A percentile compares a stretch with the other conserved stretches of the same genome.
Evolutionary conservation across 352 stramenopile genomes (phyloP).

Genomic region (Phytophthora agathidicida): DNA sequence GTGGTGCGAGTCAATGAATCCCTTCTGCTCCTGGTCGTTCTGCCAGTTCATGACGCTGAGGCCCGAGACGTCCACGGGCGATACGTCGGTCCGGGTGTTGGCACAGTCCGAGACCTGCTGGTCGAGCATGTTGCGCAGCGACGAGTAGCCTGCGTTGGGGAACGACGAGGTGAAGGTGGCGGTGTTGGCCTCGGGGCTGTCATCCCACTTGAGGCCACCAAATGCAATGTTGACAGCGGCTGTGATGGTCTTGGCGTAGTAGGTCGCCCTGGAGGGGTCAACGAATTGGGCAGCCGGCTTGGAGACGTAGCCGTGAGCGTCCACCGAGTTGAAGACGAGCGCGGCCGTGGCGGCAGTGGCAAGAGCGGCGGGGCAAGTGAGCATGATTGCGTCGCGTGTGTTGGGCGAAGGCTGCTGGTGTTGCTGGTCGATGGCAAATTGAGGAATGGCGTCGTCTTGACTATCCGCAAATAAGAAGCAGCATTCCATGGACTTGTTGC

Average conservation of each 20-base stretch:
- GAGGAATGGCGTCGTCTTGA: conserved; percentile 19
- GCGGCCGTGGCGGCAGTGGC: conserved; percentile 1
- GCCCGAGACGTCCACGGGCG: conserved; percentile 45
- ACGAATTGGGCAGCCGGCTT: conserved; percentile 48
- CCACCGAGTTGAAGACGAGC: conserved; percentile 12
- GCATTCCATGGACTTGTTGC: conserved; percentile 1
- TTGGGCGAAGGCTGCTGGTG: background rate
- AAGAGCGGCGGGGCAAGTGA: background rate
- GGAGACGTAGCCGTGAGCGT: conserved; percentile 64
- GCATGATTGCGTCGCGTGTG: conserved; percentile 9
- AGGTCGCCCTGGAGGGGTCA: conserved; percentile 31
- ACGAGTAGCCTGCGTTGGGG: conserved; percentile 44
- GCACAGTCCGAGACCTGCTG: conserved; percentile 42
- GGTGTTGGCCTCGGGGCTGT: conserved; percentile 49
- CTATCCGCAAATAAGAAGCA: conserved; percentile 1
- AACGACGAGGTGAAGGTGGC: conserved; percentile 51
- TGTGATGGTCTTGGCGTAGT: conserved; percentile 49
- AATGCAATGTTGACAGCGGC: conserved; percentile 45
- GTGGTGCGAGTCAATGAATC: conserved; percentile 59
- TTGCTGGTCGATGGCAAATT: conserved; percentile 25
- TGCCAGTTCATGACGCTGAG: conserved; percentile 51
- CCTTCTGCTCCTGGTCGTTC: conserved; percentile 51
- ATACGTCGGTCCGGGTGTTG: conserved; percentile 43
- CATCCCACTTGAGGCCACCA: conserved; percentile 61
- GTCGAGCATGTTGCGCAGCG: conserved; percentile 51